phyloP scores from a whole-genome alignment of 495 filamentous ascomycete genomes.

The Penicillium crystallinum region DNA sequence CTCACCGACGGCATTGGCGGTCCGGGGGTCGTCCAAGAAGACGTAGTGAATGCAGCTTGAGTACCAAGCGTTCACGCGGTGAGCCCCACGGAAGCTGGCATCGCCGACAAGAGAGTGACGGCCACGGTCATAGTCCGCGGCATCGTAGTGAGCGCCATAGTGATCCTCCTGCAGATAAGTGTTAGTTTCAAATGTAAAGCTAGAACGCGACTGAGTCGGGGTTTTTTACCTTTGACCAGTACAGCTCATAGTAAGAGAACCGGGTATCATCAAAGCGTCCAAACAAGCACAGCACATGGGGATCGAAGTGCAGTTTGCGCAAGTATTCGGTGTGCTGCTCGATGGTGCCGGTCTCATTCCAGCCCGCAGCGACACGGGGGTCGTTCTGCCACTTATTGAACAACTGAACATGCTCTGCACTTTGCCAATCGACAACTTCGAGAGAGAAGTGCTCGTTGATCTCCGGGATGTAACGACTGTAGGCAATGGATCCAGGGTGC shows the following conservation, averaged over 20 bases:
- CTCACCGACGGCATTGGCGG: conserved; percentile 58
- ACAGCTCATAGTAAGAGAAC: conserved; percentile 67
- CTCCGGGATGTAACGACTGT: conserved; percentile 65
- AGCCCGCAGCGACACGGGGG: conserved; percentile 62
- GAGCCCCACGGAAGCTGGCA: conserved; percentile 55
- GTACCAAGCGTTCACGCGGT: conserved; percentile 65
- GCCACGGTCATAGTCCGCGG: conserved; percentile 60
- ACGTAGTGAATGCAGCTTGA: conserved; percentile 64
- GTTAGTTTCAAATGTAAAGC: conserved; percentile 5
- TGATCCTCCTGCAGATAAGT: conserved; percentile 51
- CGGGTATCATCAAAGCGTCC: conserved; percentile 54
- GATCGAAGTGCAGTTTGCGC: conserved; percentile 52
- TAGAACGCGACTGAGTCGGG: not conserved
- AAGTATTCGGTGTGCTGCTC: conserved; percentile 61
- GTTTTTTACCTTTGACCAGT: conserved; percentile 59
- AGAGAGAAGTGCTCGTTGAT: conserved; percentile 62
- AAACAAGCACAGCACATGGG: conserved; percentile 57
- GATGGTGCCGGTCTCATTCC: conserved; percentile 61
- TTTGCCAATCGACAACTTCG: conserved; percentile 52
- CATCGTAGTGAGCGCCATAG: conserved; percentile 59
- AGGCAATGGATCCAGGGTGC: conserved; percentile 53
- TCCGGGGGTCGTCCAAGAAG: conserved; percentile 66
- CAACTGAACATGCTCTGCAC: conserved; percentile 49
- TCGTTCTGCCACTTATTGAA: conserved; percentile 70
- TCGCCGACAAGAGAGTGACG: conserved; percentile 66